Evolutionary conservation across 345 rosid species (phyloP).

Genomic region (Turritis glabra): DNA sequence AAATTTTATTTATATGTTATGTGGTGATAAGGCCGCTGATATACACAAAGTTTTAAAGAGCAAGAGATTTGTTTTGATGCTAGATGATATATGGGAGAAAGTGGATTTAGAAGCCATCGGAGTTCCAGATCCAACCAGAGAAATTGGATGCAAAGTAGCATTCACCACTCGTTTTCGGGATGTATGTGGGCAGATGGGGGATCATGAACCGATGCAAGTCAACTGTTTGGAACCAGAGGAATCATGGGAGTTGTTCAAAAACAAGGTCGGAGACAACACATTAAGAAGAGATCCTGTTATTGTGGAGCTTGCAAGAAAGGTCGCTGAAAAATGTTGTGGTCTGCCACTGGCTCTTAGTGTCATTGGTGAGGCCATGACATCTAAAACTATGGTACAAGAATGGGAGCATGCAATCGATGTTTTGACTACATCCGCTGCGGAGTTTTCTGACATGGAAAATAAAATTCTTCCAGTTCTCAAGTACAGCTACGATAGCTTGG

Average conservation of each 20-base stretch:
- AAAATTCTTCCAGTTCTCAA: not conserved
- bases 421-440: not conserved
- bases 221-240: not conserved
- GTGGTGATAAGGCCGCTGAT: too few species aligned
- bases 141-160: not conserved
- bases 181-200: not conserved
- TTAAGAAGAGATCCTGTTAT: not conserved
- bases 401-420: conserved; percentile 27
- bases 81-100: too few species aligned
- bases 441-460: not conserved
- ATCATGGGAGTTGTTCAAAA: not conserved
- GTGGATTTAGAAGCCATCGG: not conserved
- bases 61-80: too few species aligned
- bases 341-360: not conserved
- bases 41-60: too few species aligned
- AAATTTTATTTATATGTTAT: too few species aligned
- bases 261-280: not conserved
- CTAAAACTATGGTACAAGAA: conserved; percentile 13
- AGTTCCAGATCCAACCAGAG: not conserved
- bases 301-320: not conserved
- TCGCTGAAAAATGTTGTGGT: not conserved
- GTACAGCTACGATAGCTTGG: not conserved
- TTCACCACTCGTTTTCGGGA: not conserved
- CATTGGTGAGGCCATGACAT: conserved; percentile 34
- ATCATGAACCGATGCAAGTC: not conserved